Conservation (phyloP, 1,284 basidiomycete species). For the Phenoliferia sp. region DNA sequence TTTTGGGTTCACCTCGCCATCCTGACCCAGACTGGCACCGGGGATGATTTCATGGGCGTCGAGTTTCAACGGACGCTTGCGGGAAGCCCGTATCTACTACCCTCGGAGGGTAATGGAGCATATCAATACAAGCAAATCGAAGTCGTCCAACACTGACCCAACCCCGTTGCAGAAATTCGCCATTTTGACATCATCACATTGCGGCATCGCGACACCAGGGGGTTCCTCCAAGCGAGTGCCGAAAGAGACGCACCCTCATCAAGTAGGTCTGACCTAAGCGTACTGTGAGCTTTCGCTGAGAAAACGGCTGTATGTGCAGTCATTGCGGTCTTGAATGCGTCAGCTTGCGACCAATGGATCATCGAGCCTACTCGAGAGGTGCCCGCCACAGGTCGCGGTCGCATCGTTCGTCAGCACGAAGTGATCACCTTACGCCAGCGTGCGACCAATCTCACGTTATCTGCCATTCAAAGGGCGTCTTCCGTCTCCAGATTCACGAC, state of each 20-base stretch:
- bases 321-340: slow-evolving; percentile 57
- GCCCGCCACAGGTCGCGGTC: slow-evolving; percentile 79
- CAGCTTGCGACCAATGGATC: slow-evolving; percentile 99
- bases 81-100: slow-evolving; percentile 86
- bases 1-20: slow-evolving; percentile 95
- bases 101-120: slow-evolving; percentile 87
- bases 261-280: too few species aligned
- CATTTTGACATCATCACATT: slow-evolving; percentile 86
- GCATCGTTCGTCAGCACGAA: slow-evolving; percentile 83
- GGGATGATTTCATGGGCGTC: slow-evolving; percentile 95
- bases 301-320: neutral
- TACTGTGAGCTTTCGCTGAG: too few species aligned
- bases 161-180: slow-evolving; percentile 80
- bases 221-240: too few species aligned
- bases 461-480: neutral
- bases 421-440: slow-evolving; percentile 84
- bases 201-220: slow-evolving; percentile 87
- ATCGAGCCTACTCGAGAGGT: slow-evolving; percentile 88
- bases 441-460: slow-evolving; percentile 70
- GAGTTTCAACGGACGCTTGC: slow-evolving; percentile 93
- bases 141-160: neutral
- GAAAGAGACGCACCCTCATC: too few species aligned
- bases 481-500: slow-evolving; percentile 59
- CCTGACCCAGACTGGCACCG: slow-evolving; percentile 83
- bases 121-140: too few species aligned